phyloP scores from a whole-genome alignment of 495 filamentous ascomycete genomes.

The Talaromyces trachyspermus region DNA sequence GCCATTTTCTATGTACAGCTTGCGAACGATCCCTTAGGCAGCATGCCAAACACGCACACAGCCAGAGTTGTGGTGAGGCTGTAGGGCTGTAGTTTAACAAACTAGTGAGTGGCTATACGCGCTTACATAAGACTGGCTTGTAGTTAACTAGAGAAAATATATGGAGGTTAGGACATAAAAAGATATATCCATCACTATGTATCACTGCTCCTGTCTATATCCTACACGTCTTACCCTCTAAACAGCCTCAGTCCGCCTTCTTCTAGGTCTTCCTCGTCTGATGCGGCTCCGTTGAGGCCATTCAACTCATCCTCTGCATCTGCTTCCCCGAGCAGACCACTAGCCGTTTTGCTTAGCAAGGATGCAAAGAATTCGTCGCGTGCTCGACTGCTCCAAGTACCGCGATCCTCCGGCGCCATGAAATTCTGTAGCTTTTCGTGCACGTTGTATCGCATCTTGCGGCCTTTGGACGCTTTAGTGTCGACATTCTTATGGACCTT shows the following conservation, averaged over 20 bases:
- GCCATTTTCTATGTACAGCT: too few relatives aligned
- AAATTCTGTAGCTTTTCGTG: constrained; percentile 98
- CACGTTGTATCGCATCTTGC: constrained; percentile 87
- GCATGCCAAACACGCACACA: too few relatives aligned
- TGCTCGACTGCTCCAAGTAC: constrained; percentile 66
- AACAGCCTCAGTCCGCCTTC: constrained; percentile 74
- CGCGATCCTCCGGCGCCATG: constrained; percentile 85
- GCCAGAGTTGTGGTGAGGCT: too few relatives aligned
- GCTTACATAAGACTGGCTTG: too few relatives aligned
- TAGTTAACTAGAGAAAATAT: too few relatives aligned
- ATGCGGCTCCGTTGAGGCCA: constrained; percentile 23
- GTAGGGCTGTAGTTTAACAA: too few relatives aligned
- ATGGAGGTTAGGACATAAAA: too few relatives aligned
- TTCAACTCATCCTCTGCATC: constrained; percentile 46
- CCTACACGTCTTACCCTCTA: constrained; percentile 37
- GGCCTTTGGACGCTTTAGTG: constrained; percentile 88
- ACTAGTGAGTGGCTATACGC: too few relatives aligned
- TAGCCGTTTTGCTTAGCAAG: constrained; percentile 65
- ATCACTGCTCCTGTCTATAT: background rate
- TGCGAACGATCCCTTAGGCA: too few relatives aligned
- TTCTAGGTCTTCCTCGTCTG: constrained; percentile 45
- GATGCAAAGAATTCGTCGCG: constrained; percentile 84
- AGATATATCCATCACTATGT: background rate
- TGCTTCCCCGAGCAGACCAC: constrained; percentile 63
- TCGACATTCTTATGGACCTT: constrained; percentile 80